phyloP scores from a whole-genome alignment of 805 yeast genomes.

The Ogataea ramenticola region DNA sequence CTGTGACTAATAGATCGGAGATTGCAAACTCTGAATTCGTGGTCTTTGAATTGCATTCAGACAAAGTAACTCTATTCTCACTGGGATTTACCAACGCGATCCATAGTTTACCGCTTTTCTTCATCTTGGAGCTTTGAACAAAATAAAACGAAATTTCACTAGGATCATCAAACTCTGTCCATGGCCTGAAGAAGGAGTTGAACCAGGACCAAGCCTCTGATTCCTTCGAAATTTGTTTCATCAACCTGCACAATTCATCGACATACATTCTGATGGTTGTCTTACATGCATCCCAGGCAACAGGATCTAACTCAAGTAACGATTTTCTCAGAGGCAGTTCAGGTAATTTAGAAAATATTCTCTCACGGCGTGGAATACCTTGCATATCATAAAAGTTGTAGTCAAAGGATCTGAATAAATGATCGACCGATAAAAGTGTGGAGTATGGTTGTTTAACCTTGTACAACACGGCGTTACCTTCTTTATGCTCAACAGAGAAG shows the following conservation, averaged over 20 bases:
- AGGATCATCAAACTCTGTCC: slow-evolving; percentile 12
- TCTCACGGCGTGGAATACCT: slow-evolving; percentile 21
- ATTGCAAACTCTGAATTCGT: slow-evolving; percentile 12
- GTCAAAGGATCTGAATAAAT: slow-evolving; percentile 42
- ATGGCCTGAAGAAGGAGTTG: slow-evolving; percentile 22
- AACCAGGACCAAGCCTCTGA: slow-evolving; percentile 18
- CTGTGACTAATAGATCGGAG: slow-evolving; percentile 15
- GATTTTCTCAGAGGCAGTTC: slow-evolving; percentile 19
- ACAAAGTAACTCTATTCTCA: slow-evolving; percentile 13
- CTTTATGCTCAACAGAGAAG: slow-evolving; percentile 57
- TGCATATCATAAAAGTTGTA: background rate
- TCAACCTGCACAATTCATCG: slow-evolving; percentile 19
- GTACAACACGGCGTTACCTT: slow-evolving; percentile 40
- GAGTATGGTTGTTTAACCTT: slow-evolving; percentile 56
- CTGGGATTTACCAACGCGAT: slow-evolving; percentile 14
- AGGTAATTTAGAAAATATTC: slow-evolving; percentile 18
- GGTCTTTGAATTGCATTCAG: slow-evolving; percentile 14
- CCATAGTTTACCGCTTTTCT: slow-evolving; percentile 15
- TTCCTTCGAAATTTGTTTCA: slow-evolving; percentile 12
- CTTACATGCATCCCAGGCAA: slow-evolving; percentile 26
- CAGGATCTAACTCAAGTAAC: slow-evolving; percentile 21
- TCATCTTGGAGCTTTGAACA: slow-evolving; percentile 21
- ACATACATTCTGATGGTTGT: slow-evolving; percentile 23
- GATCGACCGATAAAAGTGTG: slow-evolving; percentile 57
- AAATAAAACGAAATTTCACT: slow-evolving; percentile 15